A percentile compares a stretch with the other conserved stretches of the same genome.
phyloP scores from a whole-genome alignment of 2,329 filamentous ascomycete genomes.

The Ophidiomyces ophidiicola region DNA sequence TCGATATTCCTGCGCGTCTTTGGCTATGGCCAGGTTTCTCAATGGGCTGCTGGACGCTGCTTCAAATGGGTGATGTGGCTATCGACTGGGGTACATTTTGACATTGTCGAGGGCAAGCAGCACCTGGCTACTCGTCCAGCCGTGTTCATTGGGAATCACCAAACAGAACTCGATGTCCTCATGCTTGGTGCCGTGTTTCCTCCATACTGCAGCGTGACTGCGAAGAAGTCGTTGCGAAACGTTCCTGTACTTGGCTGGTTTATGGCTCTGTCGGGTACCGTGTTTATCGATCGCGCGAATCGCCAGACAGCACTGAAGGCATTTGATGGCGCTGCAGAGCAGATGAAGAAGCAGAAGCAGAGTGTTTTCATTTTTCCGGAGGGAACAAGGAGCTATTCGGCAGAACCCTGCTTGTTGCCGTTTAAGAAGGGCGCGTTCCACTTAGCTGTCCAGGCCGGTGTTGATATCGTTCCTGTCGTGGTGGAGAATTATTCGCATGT shows the following conservation, averaged over 20 bases:
- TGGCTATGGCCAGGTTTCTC: conserved; percentile 63
- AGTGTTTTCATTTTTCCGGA: conserved; percentile 51
- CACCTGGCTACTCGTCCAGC: conserved; percentile 61
- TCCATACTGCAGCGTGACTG: conserved; percentile 80
- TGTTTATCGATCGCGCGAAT: conserved; percentile 92
- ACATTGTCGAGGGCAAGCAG: conserved; percentile 53
- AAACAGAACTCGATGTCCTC: conserved; percentile 88
- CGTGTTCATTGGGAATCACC: conserved; percentile 89
- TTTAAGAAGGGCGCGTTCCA: conserved; percentile 99
- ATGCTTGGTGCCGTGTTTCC: conserved; percentile 86
- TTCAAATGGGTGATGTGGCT: conserved; percentile 71
- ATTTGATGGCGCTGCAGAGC: conserved; percentile 68
- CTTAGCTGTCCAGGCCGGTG: conserved; percentile 82
- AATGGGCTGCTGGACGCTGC: conserved; percentile 68
- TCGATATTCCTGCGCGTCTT: conserved; percentile 58
- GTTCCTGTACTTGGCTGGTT: conserved; percentile 89
- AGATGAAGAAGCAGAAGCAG: conserved; percentile 61
- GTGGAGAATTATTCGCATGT: conserved; percentile 68
- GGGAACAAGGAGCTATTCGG: conserved; percentile 80
- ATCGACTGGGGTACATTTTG: conserved; percentile 66
- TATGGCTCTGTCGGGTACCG: conserved; percentile 72
- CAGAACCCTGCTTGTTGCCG: conserved; percentile 69
- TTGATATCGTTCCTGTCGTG: conserved; percentile 79
- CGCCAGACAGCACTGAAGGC: conserved; percentile 68
- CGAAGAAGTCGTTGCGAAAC: conserved; percentile 70